Percentiles rank a stretch among this genome's conserved stretches.
Conservation (phyloP, 202 grass and related monocot species). For the Brachypodium distachyon region DNA sequence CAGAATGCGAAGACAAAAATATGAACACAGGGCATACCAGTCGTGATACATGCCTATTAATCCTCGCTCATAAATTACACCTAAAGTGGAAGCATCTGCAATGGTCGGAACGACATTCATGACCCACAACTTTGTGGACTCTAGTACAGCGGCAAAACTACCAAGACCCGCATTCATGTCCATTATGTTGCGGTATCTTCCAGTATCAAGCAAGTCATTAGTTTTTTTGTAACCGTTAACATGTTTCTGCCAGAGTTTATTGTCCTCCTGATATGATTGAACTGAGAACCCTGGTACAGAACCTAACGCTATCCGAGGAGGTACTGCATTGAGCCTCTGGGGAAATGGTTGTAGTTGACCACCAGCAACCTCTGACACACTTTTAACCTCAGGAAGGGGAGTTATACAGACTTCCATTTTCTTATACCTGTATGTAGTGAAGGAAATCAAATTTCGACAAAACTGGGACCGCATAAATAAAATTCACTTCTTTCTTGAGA, state of each 20-base stretch:
- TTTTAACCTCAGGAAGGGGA: slow-evolving; percentile 43
- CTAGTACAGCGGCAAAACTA: slow-evolving; percentile 75
- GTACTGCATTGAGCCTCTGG: slow-evolving; percentile 56
- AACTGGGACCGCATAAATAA: neutral
- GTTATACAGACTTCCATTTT: slow-evolving; percentile 83
- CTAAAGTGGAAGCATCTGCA: slow-evolving; percentile 49
- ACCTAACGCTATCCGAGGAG: slow-evolving; percentile 54
- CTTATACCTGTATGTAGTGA: slow-evolving; percentile 58
- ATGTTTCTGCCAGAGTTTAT: slow-evolving; percentile 67
- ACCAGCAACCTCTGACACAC: slow-evolving; percentile 40
- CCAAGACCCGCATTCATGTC: slow-evolving; percentile 92
- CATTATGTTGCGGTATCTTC: slow-evolving; percentile 86
- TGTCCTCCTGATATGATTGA: slow-evolving; percentile 56
- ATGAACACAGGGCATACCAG: slow-evolving; percentile 47
- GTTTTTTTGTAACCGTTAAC: slow-evolving; percentile 64
- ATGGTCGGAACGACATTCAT: slow-evolving; percentile 86
- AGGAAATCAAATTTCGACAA: slow-evolving; percentile 1
- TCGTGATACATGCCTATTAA: slow-evolving; percentile 95
- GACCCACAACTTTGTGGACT: slow-evolving; percentile 66
- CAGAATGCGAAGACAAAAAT: neutral
- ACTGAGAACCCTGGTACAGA: slow-evolving; percentile 37
- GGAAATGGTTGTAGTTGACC: slow-evolving; percentile 64
- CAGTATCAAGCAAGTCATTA: slow-evolving; percentile 52
- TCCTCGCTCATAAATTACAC: slow-evolving; percentile 86
- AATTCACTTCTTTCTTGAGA: neutral